Base-by-base conservation (phyloP, 495 filamentous ascomycete species). In the Tuber magnatum region DNA sequence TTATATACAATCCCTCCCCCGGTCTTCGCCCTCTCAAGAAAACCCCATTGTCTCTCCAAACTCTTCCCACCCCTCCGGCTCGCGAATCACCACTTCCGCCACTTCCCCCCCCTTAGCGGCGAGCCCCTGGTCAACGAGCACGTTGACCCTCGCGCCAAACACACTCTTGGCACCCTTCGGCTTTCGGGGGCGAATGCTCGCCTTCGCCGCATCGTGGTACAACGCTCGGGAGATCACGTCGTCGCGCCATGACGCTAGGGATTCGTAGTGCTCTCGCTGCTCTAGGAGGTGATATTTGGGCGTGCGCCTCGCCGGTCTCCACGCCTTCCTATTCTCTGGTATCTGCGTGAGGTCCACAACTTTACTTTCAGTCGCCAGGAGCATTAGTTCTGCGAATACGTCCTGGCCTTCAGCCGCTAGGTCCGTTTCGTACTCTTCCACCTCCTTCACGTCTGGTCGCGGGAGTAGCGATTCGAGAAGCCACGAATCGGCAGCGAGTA, bases 381-480 rank as follows among this genome's bases (percentile, higher is more conserved):
- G 88, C 70, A 94, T 86, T 51, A 96, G 87, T 82, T 92, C 91
- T 14, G 87, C 85, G 38, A 95, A 85, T 39, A 91, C 89, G 39
- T 92, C 92, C 69, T 88, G 85, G 75, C 90, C 89, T 83, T 95
- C 93, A 32, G 88, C 85, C 18, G 86, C 85, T 28, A 92, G 87
- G 44, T 88, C 84, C 42, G 87, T 87, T 76, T 86, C 86, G 70
- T 89, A 86, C 80, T 91, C 87, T 78, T 88, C 86, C 61, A 87
- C 84, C 10, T 84, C 80, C 35, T 86, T 86, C 1, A 85, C 80
- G 38, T 84, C 86, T 24, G 84, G 84, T 72, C 85, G 86, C 22
- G 82, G 83, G 51, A 94, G 85, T 10, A 92, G 92, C 73, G 90
- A 87, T 32, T 90, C 87, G 9, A 94, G 87, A 85, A 89, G 88